phyloP scores from a whole-genome alignment of 2,329 filamentous ascomycete genomes.

The Pyricularia pennisetigena region DNA sequence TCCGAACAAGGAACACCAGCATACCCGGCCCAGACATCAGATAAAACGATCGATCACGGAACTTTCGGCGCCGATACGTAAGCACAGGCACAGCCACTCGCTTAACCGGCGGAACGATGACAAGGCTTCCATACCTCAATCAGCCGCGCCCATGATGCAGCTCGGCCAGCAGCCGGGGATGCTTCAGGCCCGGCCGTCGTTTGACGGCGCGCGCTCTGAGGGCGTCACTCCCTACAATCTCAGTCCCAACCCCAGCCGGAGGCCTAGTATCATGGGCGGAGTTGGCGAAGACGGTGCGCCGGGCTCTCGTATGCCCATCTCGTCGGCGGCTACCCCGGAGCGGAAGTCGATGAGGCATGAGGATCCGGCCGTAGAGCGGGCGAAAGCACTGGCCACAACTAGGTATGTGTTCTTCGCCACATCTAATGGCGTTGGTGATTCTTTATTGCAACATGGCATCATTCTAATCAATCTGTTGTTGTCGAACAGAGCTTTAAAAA shows the following conservation, averaged over 20 bases:
- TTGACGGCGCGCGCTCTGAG: conserved; percentile 34
- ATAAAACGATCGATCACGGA: conserved; percentile 47
- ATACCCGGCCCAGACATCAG: conserved; percentile 35
- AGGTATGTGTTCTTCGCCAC: conserved; percentile 23
- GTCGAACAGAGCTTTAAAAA: conserved; percentile 36
- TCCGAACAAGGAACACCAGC: conserved; percentile 8
- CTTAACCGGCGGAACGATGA: conserved; percentile 20
- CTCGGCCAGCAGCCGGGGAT: conserved; percentile 6
- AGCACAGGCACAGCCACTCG: conserved; percentile 25
- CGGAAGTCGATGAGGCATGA: conserved; percentile 24
- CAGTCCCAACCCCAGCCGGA: conserved; percentile 32
- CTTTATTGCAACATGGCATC: too few relatives aligned
- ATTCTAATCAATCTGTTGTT: background rate
- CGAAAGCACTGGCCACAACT: conserved; percentile 26
- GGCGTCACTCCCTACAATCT: conserved; percentile 28
- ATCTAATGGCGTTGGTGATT: background rate
- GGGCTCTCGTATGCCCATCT: conserved; percentile 10
- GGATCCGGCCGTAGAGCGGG: conserved; percentile 29
- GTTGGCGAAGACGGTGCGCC: conserved; percentile 14
- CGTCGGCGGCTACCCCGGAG: conserved; percentile 6
- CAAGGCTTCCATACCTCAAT: conserved; percentile 12
- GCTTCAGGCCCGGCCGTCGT: conserved; percentile 26
- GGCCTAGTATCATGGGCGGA: conserved; percentile 27
- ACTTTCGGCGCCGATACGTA: conserved; percentile 35
- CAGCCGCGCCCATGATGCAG: conserved; percentile 6